Evolutionary conservation across 2,329 filamentous ascomycete species (phyloP).

Genomic region (Emericellopsis cladophorae): DNA sequence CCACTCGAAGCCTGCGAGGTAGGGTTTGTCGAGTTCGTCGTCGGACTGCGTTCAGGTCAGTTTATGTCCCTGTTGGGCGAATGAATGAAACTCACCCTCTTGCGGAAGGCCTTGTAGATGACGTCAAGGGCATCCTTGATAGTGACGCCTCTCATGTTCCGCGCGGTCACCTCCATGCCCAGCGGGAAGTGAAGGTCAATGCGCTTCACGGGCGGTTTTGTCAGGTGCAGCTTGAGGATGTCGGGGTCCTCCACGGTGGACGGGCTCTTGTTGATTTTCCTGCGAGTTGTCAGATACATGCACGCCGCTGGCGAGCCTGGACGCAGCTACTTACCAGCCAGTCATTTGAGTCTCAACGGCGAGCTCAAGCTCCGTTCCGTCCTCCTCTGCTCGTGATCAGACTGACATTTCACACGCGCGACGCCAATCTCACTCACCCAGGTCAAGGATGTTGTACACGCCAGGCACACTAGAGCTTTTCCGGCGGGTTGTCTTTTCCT

Average conservation of each 20-base stretch:
- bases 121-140: slow-evolving; percentile 95
- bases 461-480: slow-evolving; percentile 61
- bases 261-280: slow-evolving; percentile 89
- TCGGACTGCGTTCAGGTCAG: slow-evolving; percentile 48
- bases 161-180: slow-evolving; percentile 75
- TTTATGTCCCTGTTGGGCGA: background rate
- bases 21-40: slow-evolving; percentile 78
- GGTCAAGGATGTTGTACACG: slow-evolving; percentile 64
- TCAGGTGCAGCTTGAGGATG: slow-evolving; percentile 68
- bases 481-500: slow-evolving; percentile 54
- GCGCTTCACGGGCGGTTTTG: slow-evolving; percentile 77
- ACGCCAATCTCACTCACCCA: slow-evolving; percentile 47
- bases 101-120: slow-evolving; percentile 94
- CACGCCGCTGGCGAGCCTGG: background rate
- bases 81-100: slow-evolving; percentile 53
- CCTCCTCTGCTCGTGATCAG: slow-evolving; percentile 45
- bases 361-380: slow-evolving; percentile 59
- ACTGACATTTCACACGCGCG: slow-evolving; percentile 2
- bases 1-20: slow-evolving; percentile 93
- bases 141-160: slow-evolving; percentile 88
- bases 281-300: slow-evolving; percentile 20
- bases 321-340: slow-evolving; percentile 55
- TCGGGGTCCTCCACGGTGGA: slow-evolving; percentile 69
- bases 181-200: slow-evolving; percentile 88
- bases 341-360: slow-evolving; percentile 76